Conservation (phyloP, 1,284 basidiomycete species). For the Leccinum cinnamomeum region DNA sequence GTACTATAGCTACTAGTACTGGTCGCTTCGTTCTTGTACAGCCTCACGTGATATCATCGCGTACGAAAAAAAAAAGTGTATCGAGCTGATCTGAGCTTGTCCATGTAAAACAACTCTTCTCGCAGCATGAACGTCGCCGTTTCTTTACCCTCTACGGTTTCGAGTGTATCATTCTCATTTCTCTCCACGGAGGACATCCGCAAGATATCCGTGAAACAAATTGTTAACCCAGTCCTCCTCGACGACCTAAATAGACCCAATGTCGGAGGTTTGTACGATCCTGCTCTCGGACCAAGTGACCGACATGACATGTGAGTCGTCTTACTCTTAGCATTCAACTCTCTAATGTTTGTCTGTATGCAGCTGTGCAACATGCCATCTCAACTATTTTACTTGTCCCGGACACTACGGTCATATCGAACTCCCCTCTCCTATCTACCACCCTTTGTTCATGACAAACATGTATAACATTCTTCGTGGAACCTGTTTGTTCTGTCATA, state of each 20-base stretch:
- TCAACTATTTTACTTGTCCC: conserved; percentile 92
- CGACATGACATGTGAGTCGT: conserved; percentile 82
- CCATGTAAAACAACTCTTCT: background rate
- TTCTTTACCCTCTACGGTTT: conserved; percentile 82
- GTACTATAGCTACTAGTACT: too few relatives aligned
- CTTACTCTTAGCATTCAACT: background rate
- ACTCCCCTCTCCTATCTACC: conserved; percentile 92
- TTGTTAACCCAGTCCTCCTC: conserved; percentile 90
- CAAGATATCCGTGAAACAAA: conserved; percentile 95
- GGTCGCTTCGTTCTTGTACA: background rate
- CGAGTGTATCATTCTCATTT: conserved; percentile 93
- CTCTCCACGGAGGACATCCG: conserved; percentile 90
- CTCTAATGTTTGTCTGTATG: conserved; percentile 8
- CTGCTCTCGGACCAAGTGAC: conserved; percentile 89
- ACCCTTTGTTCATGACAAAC: conserved; percentile 95
- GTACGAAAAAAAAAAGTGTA: conserved; percentile 15
- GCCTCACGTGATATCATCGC: conserved; percentile 24
- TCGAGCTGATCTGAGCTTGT: conserved; percentile 7
- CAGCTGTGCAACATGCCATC: conserved; percentile 92
- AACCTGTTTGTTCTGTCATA: conserved; percentile 96
- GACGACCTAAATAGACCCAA: conserved; percentile 95
- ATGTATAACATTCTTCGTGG: conserved; percentile 88
- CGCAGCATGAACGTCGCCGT: conserved; percentile 87
- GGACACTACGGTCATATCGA: conserved; percentile 99
- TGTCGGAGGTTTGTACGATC: conserved; percentile 92